Evolutionary conservation across 2,329 filamentous ascomycete genomes (phyloP), one percentile per base, ranked within the genome.

Genomic region (Graphilbum fragrans): DNA sequence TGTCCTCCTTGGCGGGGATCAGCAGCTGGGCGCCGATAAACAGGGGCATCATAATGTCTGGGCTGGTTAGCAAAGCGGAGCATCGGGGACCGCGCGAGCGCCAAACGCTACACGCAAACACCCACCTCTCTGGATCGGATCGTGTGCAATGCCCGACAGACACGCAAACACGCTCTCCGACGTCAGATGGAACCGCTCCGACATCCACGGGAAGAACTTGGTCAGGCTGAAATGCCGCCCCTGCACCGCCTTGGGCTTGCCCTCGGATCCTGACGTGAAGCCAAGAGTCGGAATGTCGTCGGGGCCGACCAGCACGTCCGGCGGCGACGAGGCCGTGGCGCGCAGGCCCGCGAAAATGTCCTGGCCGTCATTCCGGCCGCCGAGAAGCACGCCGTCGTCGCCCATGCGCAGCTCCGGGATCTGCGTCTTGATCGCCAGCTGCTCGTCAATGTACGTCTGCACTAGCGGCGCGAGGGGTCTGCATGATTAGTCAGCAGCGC

Each of bases 141-240:
- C 77, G 56, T 92, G 83, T 3, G 84, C 83, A 52, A 95, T 94
- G 37, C 88, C 88, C 38, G 75, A 82, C 8, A 95, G 69, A 66
- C 88, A 80, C 3, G 87, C 86, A 55, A 94, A 95, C 48, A 72
- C 74, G 56, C 80, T 80, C 34, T 85, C 71, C 9, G 78, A 69
- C 1, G 76, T 80, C 37, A 93, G 69, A 38, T 77, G 68, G 58
- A 96, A 96, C 2, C 68, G 77, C 61, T 92, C 65, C 0, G 86
- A 77, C 90, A 96, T 96, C 88, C 87, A 96, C 18, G 80, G 77
- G 55, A 90, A 93, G 64, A 94, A 96, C 52, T 82, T 80, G 1
- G 86, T 75, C 46, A 96, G 66, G 39, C 77, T 83, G 63, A 82
- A 96, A 61, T 96, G 90, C 14, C 90, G 74, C 1, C 90, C 88